Conservation (phyloP, 179 eudicot species). For the Silene coronaria region DNA sequence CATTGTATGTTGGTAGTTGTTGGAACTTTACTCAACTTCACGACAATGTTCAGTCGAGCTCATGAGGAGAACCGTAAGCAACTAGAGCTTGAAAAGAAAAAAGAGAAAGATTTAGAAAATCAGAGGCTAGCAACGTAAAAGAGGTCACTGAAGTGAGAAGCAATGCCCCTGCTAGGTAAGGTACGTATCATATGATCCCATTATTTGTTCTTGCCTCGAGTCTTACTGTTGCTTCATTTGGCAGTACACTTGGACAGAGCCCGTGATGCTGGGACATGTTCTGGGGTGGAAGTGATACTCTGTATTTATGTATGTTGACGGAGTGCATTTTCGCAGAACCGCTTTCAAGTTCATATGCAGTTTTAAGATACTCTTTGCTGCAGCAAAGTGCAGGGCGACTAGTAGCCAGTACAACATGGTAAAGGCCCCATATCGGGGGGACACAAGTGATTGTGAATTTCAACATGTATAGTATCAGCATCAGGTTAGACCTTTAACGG, state of each 20-base stretch:
- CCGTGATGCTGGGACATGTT: conserved; percentile 4
- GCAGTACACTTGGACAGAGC: background rate
- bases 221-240: background rate
- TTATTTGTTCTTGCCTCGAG: background rate
- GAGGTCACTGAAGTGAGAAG: background rate
- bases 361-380: background rate
- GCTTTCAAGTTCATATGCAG: conserved; percentile 4
- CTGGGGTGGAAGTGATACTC: background rate
- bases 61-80: conserved; percentile 73
- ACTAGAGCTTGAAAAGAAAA: conserved; percentile 60
- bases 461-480: background rate
- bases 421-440: background rate
- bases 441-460: background rate
- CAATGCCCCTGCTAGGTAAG: background rate
- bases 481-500: background rate
- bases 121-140: conserved; percentile 21
- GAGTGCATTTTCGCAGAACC: background rate
- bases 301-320: background rate
- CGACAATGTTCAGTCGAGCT: conserved; percentile 58
- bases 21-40: conserved; percentile 56
- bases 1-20: conserved; percentile 44
- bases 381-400: background rate
- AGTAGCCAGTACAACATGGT: background rate
- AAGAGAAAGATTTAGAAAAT: conserved; percentile 50
- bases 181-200: background rate